Percentiles rank a stretch among this genome's conserved stretches.
These are phyloP conservation scores for Arachis stenosperma DNA, from an alignment of 306 rosid genomes.

Conservation along the genomic window DNA sequence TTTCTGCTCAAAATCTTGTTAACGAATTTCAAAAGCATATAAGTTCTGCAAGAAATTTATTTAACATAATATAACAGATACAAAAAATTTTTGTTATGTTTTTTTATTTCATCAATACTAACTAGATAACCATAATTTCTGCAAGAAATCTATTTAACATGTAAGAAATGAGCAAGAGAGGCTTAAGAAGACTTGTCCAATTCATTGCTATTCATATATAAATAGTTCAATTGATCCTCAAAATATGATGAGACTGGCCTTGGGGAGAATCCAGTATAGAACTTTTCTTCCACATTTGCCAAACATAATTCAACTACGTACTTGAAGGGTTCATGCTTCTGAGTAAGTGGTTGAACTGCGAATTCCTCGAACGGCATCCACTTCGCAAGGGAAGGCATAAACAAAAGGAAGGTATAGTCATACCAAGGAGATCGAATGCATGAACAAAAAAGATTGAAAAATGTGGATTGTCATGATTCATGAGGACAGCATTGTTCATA, in stretches of 20 bases:
- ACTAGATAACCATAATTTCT: background rate
- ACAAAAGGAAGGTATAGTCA: conserved; percentile 1
- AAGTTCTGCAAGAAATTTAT: background rate
- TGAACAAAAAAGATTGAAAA: background rate
- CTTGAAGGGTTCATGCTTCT: conserved; percentile 53
- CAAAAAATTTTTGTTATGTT: too few relatives aligned
- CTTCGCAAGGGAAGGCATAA: conserved; percentile 37
- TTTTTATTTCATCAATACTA: too few relatives aligned
- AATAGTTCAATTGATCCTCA: conserved; percentile 36
- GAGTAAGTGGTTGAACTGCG: conserved; percentile 44
- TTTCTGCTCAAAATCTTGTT: background rate
- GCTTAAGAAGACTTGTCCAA: conserved; percentile 39
- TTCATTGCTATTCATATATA: conserved; percentile 42
- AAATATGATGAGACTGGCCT: conserved; percentile 38
- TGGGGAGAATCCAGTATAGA: conserved; percentile 46
- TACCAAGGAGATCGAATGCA: background rate
- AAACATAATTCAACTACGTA: conserved; percentile 39
- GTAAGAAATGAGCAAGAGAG: background rate
- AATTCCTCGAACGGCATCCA: conserved; percentile 58
- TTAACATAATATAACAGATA: background rate
- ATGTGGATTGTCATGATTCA: background rate
- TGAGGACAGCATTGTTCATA: background rate
- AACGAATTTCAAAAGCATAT: background rate
- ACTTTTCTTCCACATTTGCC: conserved; percentile 39
- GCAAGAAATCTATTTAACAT: conserved; percentile 3